Percentiles rank a stretch among this genome's conserved stretches.
Evolutionary conservation across 2,329 filamentous ascomycete genomes (phyloP).

Genomic region (Domatiomyces globalis): DNA sequence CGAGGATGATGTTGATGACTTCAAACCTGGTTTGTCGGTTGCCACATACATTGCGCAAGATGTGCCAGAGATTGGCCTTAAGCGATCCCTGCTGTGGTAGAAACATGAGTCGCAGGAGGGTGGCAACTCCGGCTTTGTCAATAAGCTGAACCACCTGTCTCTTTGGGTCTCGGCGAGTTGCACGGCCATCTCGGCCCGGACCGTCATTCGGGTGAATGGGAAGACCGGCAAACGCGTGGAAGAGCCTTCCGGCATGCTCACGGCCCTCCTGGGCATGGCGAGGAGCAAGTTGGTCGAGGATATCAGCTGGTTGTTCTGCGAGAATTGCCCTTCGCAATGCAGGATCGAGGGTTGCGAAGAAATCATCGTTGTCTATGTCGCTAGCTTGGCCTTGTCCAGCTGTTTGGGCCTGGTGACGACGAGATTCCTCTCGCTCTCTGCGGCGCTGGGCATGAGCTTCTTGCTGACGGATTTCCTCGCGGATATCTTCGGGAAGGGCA

Average conservation of each 20-base stretch:
- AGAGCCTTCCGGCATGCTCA: constrained; percentile 45
- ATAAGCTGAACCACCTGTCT: constrained; percentile 86
- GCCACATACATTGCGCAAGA: constrained; percentile 82
- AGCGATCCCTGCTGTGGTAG: constrained; percentile 82
- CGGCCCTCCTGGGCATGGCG: constrained; percentile 79
- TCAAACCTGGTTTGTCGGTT: constrained; percentile 94
- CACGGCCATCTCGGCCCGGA: constrained; percentile 19
- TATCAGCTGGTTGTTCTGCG: constrained; percentile 79
- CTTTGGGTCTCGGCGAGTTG: constrained; percentile 30
- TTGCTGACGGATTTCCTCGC: constrained; percentile 78
- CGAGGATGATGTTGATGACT: constrained; percentile 79
- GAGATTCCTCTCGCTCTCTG: constrained; percentile 67
- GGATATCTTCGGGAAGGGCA: constrained; percentile 77
- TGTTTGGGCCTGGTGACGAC: constrained; percentile 42
- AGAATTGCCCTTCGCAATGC: constrained; percentile 73
- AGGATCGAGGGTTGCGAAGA: constrained; percentile 78
- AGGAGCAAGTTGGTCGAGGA: constrained; percentile 68
- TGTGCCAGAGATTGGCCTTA: constrained; percentile 67
- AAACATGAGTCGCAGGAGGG: constrained; percentile 96
- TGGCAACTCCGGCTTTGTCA: constrained; percentile 88
- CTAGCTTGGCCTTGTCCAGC: constrained; percentile 42
- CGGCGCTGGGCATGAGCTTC: constrained; percentile 80
- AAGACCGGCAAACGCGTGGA: constrained; percentile 39
- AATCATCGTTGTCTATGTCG: constrained; percentile 87
- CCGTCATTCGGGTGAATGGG: constrained; percentile 16